These are phyloP conservation scores for Tricholoma hemisulphureum DNA, from an alignment of 768 basidiomycete species.

Conservation along the genomic window DNA sequence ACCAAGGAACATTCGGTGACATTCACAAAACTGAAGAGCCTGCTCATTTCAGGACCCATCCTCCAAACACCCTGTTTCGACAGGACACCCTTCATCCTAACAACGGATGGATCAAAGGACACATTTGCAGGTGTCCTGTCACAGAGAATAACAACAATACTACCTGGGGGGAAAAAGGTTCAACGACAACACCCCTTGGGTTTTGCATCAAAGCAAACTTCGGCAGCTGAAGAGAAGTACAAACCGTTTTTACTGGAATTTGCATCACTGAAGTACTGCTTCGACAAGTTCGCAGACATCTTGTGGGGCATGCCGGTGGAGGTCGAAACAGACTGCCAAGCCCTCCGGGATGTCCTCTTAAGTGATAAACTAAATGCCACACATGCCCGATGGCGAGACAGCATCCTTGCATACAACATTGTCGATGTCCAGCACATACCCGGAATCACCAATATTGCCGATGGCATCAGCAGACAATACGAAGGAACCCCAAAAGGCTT, in stretches of 20 bases:
- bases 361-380: slow-evolving; percentile 20
- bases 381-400: slow-evolving; percentile 29
- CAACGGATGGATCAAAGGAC: slow-evolving; percentile 35
- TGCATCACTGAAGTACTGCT: slow-evolving; percentile 31
- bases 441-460: too few species aligned
- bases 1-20: too few species aligned
- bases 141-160: slow-evolving; percentile 21
- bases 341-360: slow-evolving; percentile 25
- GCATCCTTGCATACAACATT: too few species aligned
- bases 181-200: slow-evolving; percentile 14
- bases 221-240: slow-evolving; percentile 24
- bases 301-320: too few species aligned
- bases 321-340: slow-evolving; percentile 33
- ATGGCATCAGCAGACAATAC: too few species aligned
- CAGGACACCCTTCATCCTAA: slow-evolving; percentile 34
- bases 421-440: too few species aligned
- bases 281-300: too few species aligned
- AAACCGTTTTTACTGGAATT: too few species aligned
- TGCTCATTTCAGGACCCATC: neutral
- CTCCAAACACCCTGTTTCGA: slow-evolving; percentile 10
- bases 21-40: too few species aligned
- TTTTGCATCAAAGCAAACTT: slow-evolving; percentile 31
- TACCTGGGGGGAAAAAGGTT: slow-evolving; percentile 17
- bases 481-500: too few species aligned
- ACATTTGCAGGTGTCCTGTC: slow-evolving; percentile 34